These are phyloP conservation scores for Ascochyta rabiei DNA, from an alignment of 2,329 filamentous ascomycete genomes.

Conservation along the genomic window DNA sequence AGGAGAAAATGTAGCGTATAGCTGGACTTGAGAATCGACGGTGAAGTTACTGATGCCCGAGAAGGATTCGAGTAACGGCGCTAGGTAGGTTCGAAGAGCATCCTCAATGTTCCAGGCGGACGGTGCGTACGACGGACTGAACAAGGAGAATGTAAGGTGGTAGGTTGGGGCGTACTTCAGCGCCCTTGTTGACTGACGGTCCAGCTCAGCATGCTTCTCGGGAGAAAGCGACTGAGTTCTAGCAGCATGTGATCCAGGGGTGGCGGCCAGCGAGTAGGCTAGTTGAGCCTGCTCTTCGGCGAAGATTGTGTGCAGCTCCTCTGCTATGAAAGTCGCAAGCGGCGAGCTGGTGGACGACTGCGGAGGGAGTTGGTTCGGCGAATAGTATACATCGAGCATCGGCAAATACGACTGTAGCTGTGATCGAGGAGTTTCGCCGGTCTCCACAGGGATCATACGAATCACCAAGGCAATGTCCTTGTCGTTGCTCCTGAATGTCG, in stretches of 20 bases:
- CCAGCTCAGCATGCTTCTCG: conserved; percentile 59
- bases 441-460: conserved; percentile 68
- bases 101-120: conserved; percentile 90
- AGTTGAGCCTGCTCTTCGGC: conserved; percentile 88
- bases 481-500: conserved; percentile 41
- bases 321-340: conserved; percentile 78
- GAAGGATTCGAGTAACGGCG: conserved; percentile 79
- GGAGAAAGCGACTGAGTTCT: conserved; percentile 59
- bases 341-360: conserved; percentile 72
- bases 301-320: conserved; percentile 78
- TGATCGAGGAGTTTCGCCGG: conserved; percentile 59
- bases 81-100: conserved; percentile 80
- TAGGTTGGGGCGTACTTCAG: conserved; percentile 93
- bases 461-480: conserved; percentile 70
- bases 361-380: conserved; percentile 70
- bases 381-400: conserved; percentile 78
- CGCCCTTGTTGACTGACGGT: conserved; percentile 76
- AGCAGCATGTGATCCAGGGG: conserved; percentile 48
- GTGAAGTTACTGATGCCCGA: conserved; percentile 91
- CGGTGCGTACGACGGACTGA: conserved; percentile 77
- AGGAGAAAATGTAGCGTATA: conserved; percentile 77
- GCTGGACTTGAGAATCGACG: conserved; percentile 92
- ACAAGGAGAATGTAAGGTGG: conserved; percentile 93
- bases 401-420: conserved; percentile 72
- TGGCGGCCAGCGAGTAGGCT: conserved; percentile 51